Evolutionary conservation across 257 asterid genomes (phyloP).

Genomic region (Solanum dulcamara): DNA sequence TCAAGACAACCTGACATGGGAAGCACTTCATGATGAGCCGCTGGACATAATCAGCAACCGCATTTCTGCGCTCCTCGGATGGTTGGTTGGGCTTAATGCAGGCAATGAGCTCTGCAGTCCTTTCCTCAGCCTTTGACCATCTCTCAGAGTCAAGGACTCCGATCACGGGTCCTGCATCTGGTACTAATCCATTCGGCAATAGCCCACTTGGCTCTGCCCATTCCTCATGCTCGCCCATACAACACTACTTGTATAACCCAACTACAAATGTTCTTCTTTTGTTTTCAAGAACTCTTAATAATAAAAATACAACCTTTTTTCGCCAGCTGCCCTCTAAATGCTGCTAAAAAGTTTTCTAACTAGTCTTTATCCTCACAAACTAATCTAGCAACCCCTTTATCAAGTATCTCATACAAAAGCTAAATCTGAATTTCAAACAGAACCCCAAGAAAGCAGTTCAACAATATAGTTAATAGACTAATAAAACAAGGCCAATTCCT

Average conservation of each 20-base stretch:
- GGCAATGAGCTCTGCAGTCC: slow-evolving; percentile 81
- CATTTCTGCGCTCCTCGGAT: slow-evolving; percentile 82
- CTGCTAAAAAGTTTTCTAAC: background rate
- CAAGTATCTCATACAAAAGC: background rate
- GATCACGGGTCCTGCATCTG: slow-evolving; percentile 55
- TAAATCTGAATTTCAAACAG: background rate
- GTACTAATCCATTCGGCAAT: slow-evolving; percentile 68
- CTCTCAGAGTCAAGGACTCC: slow-evolving; percentile 50
- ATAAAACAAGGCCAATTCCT: background rate
- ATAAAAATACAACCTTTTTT: slow-evolving; percentile 3
- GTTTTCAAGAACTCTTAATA: background rate
- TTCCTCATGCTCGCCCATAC: slow-evolving; percentile 84
- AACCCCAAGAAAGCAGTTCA: background rate
- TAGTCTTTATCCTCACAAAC: background rate
- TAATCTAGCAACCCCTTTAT: background rate
- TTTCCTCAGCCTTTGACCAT: slow-evolving; percentile 86
- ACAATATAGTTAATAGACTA: background rate
- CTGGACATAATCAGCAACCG: slow-evolving; percentile 85
- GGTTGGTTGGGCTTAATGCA: slow-evolving; percentile 82
- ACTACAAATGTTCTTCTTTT: slow-evolving; percentile 1
- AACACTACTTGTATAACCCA: slow-evolving; percentile 17
- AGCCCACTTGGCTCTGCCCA: slow-evolving; percentile 68
- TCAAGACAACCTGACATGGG: slow-evolving; percentile 73
- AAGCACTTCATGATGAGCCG: slow-evolving; percentile 74
- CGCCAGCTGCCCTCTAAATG: background rate